Evolutionary conservation across 1,284 basidiomycete species (phyloP).

Genomic region (Heterobasidion occidentale): DNA sequence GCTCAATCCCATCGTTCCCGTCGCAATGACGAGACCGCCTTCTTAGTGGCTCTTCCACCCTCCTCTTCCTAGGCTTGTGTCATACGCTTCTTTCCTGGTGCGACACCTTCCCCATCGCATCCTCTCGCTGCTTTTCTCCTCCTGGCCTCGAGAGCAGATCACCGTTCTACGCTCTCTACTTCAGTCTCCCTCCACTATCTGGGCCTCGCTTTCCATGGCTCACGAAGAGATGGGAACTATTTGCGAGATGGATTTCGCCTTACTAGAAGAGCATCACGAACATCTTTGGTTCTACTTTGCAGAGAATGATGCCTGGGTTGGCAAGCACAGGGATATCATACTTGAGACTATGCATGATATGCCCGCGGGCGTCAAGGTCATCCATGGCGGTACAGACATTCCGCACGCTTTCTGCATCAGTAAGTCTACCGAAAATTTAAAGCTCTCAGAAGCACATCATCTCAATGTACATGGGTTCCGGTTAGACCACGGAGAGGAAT

Average conservation of each 20-base stretch:
- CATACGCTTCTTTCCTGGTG: constrained; percentile 23
- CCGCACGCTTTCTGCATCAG: constrained; percentile 63
- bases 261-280: constrained; percentile 32
- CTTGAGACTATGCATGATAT: constrained; percentile 28
- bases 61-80: constrained; percentile 35
- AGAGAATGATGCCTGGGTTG: constrained; percentile 52
- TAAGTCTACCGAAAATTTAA: constrained; percentile 21
- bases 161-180: constrained; percentile 39
- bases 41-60: constrained; percentile 41
- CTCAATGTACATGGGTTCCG: neutral
- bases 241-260: constrained; percentile 32
- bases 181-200: constrained; percentile 36
- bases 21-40: neutral
- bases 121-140: constrained; percentile 12
- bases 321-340: constrained; percentile 34
- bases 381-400: constrained; percentile 35
- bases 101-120: constrained; percentile 26
- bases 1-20: neutral
- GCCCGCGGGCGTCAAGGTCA: constrained; percentile 25
- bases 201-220: constrained; percentile 47
- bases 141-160: constrained; percentile 42
- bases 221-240: constrained; percentile 55
- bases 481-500: constrained; percentile 40
- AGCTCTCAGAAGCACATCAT: neutral
- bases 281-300: constrained; percentile 55